Evolutionary conservation across 768 basidiomycete genomes (phyloP), one percentile per base, ranked within the genome.

Genomic region (Chalciporus piperatus): DNA sequence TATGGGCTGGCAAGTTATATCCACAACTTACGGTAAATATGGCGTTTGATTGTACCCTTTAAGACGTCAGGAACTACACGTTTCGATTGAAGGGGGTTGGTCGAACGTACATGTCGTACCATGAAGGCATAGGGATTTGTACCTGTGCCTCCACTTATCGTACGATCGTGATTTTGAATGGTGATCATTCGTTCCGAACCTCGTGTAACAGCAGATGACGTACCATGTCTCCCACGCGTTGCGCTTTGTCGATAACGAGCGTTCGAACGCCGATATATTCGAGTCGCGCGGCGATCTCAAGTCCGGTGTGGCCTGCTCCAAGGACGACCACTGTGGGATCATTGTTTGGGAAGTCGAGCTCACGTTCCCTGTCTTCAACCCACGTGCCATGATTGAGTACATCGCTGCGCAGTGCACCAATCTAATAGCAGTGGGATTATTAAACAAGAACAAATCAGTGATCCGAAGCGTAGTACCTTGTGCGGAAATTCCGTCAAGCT

Each of bases 301-400:
- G 64, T 8, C 84, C 84, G 55, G 76, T 77, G 48, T 86, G 83
- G 0, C 82, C 82, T 6, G 74, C 82, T 13, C 82, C 80, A n/a
- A 83, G 70, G 32, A 87, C 70, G 43, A 84, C 63, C 4, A 85
- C 84, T 3, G 72, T 72, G 0, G 81, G 81, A 20, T 75, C 71
- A n/a, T 56, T 59, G 19, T 74, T 74, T 28, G 68, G 69, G 58
- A 81, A 83, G 33, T 74, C 70, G 20, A 56, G 45, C 51, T 78
- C 72, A 25, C 62, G 56, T 28, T 66, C 62, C 43, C 80, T 67
- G 17, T 69, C 64, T 19, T 71, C 69, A 37, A 68, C 68, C 81
- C 81, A 83, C 48, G 75, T 69, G 5, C 78, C 77, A 55, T 81
- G 77, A 46, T 76, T 47, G 9, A 41, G 55, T n/a, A 23, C 12